These are phyloP conservation scores for Alloteropsis angusta DNA, from an alignment of 202 grass and related monocot genomes.

Conservation along the genomic window DNA sequence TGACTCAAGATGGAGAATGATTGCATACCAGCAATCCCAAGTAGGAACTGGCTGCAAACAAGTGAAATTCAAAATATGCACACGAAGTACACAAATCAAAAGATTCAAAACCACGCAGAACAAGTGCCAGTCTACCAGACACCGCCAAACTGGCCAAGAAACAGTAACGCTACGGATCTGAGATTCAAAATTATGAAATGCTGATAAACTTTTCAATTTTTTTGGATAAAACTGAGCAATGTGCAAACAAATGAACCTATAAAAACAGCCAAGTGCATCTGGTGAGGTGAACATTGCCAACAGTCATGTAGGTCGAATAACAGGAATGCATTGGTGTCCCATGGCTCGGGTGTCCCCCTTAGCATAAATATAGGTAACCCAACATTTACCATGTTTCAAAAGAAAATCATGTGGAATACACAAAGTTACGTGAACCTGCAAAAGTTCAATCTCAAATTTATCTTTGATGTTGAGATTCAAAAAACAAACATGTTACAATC, in stretches of 20 bases:
- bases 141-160: not conserved
- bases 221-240: not conserved
- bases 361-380: too few relatives aligned
- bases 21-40: not conserved
- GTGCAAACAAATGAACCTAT: slow-evolving; percentile 13
- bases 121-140: not conserved
- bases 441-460: too few relatives aligned
- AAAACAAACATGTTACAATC: too few relatives aligned
- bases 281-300: not conserved
- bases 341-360: not conserved
- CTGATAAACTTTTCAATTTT: not conserved
- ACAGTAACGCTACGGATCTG: not conserved
- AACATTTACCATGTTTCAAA: too few relatives aligned
- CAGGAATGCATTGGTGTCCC: not conserved
- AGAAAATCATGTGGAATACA: too few relatives aligned
- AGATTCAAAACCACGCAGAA: not conserved
- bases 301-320: not conserved
- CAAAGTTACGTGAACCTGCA: too few relatives aligned
- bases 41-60: not conserved
- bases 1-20: not conserved
- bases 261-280: not conserved
- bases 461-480: too few relatives aligned
- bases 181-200: not conserved
- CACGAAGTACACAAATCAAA: not conserved
- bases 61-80: not conserved